Percentiles rank a stretch among this genome's conserved stretches.
Evolutionary conservation across 2,329 filamentous ascomycete species (phyloP).

Genomic region (Aquanectria penicillioides): DNA sequence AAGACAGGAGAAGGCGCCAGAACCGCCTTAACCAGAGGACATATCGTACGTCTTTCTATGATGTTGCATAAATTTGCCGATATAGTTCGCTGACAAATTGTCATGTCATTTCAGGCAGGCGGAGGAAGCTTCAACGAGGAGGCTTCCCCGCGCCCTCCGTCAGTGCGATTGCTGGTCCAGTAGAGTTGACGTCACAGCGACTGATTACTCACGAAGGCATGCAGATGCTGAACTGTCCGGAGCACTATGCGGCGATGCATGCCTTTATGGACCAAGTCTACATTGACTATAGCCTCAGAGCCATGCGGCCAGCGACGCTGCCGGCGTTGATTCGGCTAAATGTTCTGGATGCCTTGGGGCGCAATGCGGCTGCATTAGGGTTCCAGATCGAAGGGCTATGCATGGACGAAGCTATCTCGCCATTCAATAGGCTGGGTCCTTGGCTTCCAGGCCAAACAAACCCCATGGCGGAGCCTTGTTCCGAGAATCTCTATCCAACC

Average conservation of each 20-base stretch:
- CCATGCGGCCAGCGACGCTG: constrained; percentile 3
- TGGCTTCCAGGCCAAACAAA: not conserved
- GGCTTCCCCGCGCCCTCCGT: not conserved
- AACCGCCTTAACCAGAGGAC: constrained; percentile 25
- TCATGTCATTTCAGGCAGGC: not conserved
- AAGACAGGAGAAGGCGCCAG: constrained; percentile 18
- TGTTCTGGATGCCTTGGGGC: constrained; percentile 13
- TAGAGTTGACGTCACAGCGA: not conserved
- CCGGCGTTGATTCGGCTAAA: constrained; percentile 20
- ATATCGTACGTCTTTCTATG: constrained; percentile 11
- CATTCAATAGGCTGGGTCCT: constrained; percentile 2
- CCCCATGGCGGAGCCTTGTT: not conserved
- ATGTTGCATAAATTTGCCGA: not conserved
- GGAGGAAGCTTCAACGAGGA: constrained; percentile 6
- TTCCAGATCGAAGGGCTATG: not conserved
- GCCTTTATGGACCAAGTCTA: not conserved
- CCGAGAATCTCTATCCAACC: constrained; percentile 15
- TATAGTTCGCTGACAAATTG: constrained; percentile 5
- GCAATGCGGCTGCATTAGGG: constrained; percentile 1
- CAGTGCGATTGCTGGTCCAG: no score
- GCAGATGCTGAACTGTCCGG: not conserved
- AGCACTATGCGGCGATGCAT: not conserved
- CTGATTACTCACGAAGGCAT: not conserved
- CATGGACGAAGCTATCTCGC: not conserved
- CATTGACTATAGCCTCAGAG: not conserved